Evolutionary conservation across 129 eudicot genomes (phyloP).

Genomic region (Apium graveolens): DNA sequence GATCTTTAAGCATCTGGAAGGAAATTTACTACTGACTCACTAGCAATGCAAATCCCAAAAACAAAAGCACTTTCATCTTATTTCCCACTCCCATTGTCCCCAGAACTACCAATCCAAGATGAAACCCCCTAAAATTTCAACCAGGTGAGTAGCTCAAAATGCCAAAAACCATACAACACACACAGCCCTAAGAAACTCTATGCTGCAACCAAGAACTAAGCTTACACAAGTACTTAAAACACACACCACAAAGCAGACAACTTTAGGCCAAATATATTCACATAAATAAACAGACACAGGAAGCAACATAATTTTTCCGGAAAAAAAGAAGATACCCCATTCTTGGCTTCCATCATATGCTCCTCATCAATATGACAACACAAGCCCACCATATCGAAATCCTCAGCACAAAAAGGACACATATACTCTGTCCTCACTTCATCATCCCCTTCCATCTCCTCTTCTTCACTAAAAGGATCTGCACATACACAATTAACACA

Average conservation of each 20-base stretch:
- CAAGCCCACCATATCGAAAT: constrained; percentile 88
- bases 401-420: constrained; percentile 93
- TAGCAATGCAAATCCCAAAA: not conserved
- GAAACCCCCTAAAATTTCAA: not conserved
- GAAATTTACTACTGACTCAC: not conserved
- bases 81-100: not conserved
- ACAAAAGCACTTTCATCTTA: not conserved
- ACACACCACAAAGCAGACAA: not conserved
- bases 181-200: not conserved
- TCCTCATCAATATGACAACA: constrained; percentile 96
- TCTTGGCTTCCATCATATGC: constrained; percentile 65
- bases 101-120: not conserved
- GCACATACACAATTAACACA: constrained; percentile 13
- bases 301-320: not conserved
- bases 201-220: not conserved
- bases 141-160: not conserved
- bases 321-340: constrained; percentile 45
- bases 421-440: constrained; percentile 61
- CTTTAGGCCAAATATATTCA: not conserved
- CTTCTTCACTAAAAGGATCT: constrained; percentile 59
- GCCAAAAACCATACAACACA: not conserved
- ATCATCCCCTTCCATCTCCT: constrained; percentile 59
- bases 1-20: not conserved
- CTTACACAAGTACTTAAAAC: not conserved
- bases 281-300: not conserved